Evolutionary conservation across 2,329 filamentous ascomycete genomes (phyloP).

Genomic region (Colletotrichum gloeosporioides): DNA sequence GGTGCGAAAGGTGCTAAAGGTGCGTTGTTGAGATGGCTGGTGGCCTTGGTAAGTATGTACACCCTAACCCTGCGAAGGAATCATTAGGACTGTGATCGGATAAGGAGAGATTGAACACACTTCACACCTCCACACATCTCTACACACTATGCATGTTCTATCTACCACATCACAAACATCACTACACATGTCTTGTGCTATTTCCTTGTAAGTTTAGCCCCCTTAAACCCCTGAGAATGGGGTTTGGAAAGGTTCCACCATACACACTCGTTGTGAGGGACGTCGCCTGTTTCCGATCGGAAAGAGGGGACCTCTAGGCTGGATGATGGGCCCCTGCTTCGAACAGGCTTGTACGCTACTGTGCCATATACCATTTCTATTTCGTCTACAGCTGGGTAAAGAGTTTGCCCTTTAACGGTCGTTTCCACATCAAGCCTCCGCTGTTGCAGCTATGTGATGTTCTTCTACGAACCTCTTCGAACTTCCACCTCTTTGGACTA

Average conservation of each 20-base stretch:
- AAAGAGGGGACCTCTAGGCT: not conserved
- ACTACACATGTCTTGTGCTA: not conserved
- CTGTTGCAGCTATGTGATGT: not conserved
- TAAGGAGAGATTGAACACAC: not conserved
- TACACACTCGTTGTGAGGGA: constrained; percentile 14
- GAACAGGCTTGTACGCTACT: constrained; percentile 4
- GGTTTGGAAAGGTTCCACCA: not conserved
- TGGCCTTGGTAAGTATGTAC: constrained; percentile 41
- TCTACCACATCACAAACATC: not conserved
- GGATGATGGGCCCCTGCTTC: not conserved
- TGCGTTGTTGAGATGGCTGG: constrained; percentile 57
- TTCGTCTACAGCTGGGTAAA: not conserved
- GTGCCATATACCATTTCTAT: constrained; percentile 17
- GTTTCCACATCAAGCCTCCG: not conserved
- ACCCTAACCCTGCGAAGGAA: constrained; percentile 37
- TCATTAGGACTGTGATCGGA: constrained; percentile 34
- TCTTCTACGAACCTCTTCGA: not conserved
- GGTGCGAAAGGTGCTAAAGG: constrained; percentile 55
- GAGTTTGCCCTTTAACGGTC: not conserved
- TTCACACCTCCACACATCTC: not conserved
- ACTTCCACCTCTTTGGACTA: not conserved
- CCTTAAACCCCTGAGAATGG: not conserved
- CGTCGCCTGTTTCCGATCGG: not conserved
- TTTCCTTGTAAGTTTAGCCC: constrained; percentile 5
- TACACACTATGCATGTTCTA: not conserved